Conservation (phyloP, 108 stramenopile species). For the Skeletonema marinoi region DNA sequence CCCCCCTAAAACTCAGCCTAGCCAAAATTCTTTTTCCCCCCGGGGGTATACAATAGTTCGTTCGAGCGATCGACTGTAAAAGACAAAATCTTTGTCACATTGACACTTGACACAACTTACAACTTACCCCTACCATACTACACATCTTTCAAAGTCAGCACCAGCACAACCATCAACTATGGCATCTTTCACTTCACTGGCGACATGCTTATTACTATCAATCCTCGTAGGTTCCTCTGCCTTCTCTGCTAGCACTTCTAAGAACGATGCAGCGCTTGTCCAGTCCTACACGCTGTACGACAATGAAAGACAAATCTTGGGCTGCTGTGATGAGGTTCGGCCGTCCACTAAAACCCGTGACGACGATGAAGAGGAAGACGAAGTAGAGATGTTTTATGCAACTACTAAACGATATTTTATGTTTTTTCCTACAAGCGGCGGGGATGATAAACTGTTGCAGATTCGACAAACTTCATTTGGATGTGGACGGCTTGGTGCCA, state of each 20-base stretch:
- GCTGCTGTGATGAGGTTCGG: not conserved
- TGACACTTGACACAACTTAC: no score
- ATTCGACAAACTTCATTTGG: conserved; percentile 54
- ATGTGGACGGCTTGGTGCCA: conserved; percentile 44
- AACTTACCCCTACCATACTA: no score
- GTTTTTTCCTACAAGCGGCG: conserved; percentile 12
- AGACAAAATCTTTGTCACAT: no score
- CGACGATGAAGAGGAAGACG: conserved; percentile 39
- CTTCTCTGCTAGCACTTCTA: not conserved
- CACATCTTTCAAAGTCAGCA: no score
- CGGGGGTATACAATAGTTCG: no score
- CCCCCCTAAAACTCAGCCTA: no score
- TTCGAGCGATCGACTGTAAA: no score
- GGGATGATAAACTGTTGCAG: not conserved
- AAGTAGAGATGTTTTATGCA: conserved; percentile 47
- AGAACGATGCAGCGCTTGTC: not conserved
- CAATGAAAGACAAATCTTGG: not conserved
- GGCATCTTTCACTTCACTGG: no score
- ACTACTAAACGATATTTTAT: conserved; percentile 32
- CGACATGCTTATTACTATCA: not conserved
- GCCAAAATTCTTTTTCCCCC: no score
- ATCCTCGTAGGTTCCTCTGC: not conserved
- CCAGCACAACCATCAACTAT: no score
- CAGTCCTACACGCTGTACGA: conserved; percentile 3
- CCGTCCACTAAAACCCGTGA: not conserved